Base-by-base conservation (phyloP, 768 basidiomycete genomes). In the Artomyces pyxidatus region DNA sequence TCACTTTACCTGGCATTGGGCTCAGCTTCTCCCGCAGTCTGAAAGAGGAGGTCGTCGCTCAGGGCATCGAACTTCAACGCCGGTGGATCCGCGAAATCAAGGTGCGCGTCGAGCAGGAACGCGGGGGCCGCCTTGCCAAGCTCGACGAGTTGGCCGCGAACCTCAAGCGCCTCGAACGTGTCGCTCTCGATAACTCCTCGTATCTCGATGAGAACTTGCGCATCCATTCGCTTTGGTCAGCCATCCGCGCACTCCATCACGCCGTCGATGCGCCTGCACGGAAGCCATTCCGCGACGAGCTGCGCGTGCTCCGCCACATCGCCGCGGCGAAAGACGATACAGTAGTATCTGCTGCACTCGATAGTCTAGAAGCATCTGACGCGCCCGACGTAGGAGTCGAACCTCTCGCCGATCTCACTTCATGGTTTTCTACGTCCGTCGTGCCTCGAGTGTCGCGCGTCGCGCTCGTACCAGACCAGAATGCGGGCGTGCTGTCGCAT, bases 41-140 rank as follows among this genome's bases (percentile, higher is more conserved):
- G 50, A 88, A 85, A 64, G 90, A 95, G 63, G 93, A 95, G 64
- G 91, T 98, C 46, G 77, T 98, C 44, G 86, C 93, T 3, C 94
- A 98, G 65, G 96, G 94, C 16, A 92, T 99, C 60, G 96, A 98
- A 68, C 81, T 98, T 21, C 96, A 98, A 63, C 83, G 93, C 43
- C 79, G 90, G 47, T 98, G 95, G 94, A 88, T 99, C 37, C 83
- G 90, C 27, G 92, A 97, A 50, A 83, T 98, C 73, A 96, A 97
- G 70, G 77, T 93, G 43, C 86, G 84, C 55, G 94, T 99, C 49
- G 95, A 99, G 67, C 80, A 91, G 61, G 96, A 99, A 66, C 91
- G 96, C 38, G 92, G 92, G 14, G 93, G 93, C 11, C 86, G 96
- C 47, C 77, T 99, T 9, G 87, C 92, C 39, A 96, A 93, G 66